Evolutionary conservation across 139 green algal genomes (phyloP), one percentile per base, ranked within the genome.

Genomic region (Trebouxia sp.): DNA sequence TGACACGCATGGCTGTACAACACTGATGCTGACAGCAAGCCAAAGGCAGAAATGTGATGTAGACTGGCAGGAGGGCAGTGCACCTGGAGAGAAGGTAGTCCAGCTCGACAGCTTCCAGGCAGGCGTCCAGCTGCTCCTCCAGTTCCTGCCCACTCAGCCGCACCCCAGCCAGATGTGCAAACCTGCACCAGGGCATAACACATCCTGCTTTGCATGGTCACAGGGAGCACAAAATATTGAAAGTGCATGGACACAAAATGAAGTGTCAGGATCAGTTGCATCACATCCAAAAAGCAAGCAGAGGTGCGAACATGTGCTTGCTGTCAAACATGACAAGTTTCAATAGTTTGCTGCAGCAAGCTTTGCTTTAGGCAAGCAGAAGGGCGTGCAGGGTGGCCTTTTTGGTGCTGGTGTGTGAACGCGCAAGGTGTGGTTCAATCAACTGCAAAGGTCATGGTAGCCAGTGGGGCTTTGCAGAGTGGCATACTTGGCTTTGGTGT

Each of bases 71-170:
- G 8, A 42, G 20, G 37, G 32, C 39, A 6, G 3, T 5, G 28
- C 32, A 90, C 39, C 94, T 76, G 10, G 14, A 80, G 7, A 97
- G 81, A 47, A 98, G 89, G 84, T 98, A 96, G 55, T 94, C 91
- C 37, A 98, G 91, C 79, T 97, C 93, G 58, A 98, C 94, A 1
- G 88, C 90, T 51, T 88, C 86, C 38, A 98, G 85, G 83, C 89
- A 94, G 24, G 41, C 78, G 45, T 79, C 81, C 82, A 88, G 84
- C 58, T 80, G 79, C 39, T 84, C 89, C 32, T 93, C 86, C 66
- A 91, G 58, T 62, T 83, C 83, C 28, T 90, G 79, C 24, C 72
- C 30, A 26, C 48, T 35, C 72, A 87, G 24, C 20, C 17, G 35
- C 41, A 70, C 78, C 17, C 35, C 37, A 12, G 65, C 26, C 39